Evolutionary conservation across 140 eudicot species (phyloP).

Genomic region (Stevia rebaudiana): DNA sequence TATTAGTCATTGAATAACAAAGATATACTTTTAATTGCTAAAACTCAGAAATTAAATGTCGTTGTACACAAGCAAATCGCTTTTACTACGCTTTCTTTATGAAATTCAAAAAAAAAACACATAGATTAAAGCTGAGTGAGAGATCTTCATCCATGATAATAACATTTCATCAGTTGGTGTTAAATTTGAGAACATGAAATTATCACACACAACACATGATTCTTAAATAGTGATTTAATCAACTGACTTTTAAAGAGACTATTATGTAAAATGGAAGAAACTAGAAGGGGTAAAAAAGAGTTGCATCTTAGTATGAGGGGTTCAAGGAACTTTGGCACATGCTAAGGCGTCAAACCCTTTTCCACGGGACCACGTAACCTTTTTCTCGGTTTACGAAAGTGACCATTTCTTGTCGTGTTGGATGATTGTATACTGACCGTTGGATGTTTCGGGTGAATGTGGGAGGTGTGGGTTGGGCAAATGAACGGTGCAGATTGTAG

Average conservation of each 20-base stretch:
- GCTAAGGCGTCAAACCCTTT: constrained; percentile 38
- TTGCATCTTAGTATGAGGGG: constrained; percentile 1
- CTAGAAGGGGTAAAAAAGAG: not conserved
- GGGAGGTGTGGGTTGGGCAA: constrained; percentile 19
- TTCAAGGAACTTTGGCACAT: constrained; percentile 10
- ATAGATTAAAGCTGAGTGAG: not conserved
- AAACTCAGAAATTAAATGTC: not conserved
- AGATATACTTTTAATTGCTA: not conserved
- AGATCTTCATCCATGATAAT: not conserved
- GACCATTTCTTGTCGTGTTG: constrained; percentile 23
- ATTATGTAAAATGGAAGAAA: not conserved
- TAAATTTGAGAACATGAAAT: not conserved
- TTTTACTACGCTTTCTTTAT: not conserved
- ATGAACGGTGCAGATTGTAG: constrained; percentile 32
- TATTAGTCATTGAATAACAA: not conserved
- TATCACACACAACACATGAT: not conserved
- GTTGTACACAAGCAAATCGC: not conserved
- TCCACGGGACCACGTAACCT: constrained; percentile 21
- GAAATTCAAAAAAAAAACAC: not conserved
- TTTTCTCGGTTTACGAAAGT: constrained; percentile 29
- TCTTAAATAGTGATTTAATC: not conserved
- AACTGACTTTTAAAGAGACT: not conserved
- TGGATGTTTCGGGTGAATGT: constrained; percentile 20
- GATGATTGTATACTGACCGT: constrained; percentile 28
- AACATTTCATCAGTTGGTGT: too few species aligned